phyloP scores from a whole-genome alignment of 2,329 filamentous ascomycete genomes.

The Anisogramma anomala region DNA sequence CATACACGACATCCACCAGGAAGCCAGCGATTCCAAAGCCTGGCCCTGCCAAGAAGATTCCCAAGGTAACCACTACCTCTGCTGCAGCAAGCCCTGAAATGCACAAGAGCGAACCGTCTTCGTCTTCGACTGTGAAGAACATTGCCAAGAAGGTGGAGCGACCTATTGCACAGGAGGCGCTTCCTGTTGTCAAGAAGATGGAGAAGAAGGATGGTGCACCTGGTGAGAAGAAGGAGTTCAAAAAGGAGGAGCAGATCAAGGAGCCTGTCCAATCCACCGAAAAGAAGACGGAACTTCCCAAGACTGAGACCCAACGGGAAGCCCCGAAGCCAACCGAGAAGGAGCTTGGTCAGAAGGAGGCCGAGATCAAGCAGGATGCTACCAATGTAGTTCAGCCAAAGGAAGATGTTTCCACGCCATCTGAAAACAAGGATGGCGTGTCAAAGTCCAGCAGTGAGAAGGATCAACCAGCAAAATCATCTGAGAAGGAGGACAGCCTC shows the following conservation, averaged over 20 bases:
- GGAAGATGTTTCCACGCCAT: not conserved
- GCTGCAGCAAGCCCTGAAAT: constrained; percentile 9
- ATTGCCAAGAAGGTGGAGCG: constrained; percentile 17
- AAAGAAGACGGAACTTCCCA: not conserved
- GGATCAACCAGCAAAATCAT: not conserved
- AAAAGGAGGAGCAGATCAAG: not conserved
- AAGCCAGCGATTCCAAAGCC: constrained; percentile 17
- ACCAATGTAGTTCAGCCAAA: not conserved
- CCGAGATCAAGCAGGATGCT: not conserved
- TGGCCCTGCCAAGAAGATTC: constrained; percentile 11
- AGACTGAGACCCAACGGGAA: not conserved
- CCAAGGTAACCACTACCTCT: constrained; percentile 14
- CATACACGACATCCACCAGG: constrained; percentile 22
- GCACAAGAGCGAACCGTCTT: constrained; percentile 9
- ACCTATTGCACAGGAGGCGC: constrained; percentile 16
- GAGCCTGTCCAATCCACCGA: not conserved
- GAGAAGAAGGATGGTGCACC: constrained; percentile 5
- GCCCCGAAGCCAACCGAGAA: not conserved
- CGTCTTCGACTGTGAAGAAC: constrained; percentile 13
- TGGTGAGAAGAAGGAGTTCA: not conserved
- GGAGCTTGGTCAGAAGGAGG: not conserved
- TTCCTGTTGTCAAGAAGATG: constrained; percentile 11
- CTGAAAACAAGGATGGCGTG: too few relatives aligned
- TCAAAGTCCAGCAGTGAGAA: not conserved
- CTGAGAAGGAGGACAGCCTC: not conserved